Conservation (phyloP, 2,329 filamentous ascomycete species). For the Arachnopeziza araneosa region DNA sequence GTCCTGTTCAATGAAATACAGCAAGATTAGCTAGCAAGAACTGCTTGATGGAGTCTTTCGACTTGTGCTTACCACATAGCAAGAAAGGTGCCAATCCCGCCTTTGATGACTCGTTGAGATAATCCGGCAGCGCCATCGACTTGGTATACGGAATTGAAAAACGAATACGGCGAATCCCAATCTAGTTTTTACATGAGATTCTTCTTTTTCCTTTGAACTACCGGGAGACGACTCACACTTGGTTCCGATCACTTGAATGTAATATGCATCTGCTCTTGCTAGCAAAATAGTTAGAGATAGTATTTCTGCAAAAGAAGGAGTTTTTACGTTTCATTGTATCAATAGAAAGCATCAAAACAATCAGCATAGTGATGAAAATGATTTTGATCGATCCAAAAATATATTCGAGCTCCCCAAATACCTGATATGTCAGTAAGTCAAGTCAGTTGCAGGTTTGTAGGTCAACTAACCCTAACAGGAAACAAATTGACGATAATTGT, state of each 20-base stretch:
- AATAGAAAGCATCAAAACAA: slow-evolving; percentile 35
- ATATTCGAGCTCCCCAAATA: slow-evolving; percentile 35
- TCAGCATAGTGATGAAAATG: slow-evolving; percentile 33
- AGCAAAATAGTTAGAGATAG: neutral
- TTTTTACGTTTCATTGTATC: slow-evolving; percentile 33
- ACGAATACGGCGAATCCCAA: slow-evolving; percentile 34
- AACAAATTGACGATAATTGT: slow-evolving; percentile 34
- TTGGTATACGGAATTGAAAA: slow-evolving; percentile 33
- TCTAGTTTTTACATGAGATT: slow-evolving; percentile 15
- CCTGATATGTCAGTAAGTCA: slow-evolving; percentile 3
- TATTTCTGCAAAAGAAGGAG: neutral
- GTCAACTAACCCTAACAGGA: slow-evolving; percentile 31
- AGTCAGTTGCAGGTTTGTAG: neutral
- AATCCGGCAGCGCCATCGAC: slow-evolving; percentile 30
- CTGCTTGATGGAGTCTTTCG: neutral
- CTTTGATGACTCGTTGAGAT: slow-evolving; percentile 29
- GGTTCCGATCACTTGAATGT: slow-evolving; percentile 31
- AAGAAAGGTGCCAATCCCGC: slow-evolving; percentile 33
- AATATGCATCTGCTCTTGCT: slow-evolving; percentile 35
- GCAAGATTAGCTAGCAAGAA: neutral
- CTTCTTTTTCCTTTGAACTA: neutral
- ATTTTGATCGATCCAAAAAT: slow-evolving; percentile 35
- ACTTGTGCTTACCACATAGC: slow-evolving; percentile 33
- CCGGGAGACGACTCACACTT: slow-evolving; percentile 29
- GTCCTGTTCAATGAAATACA: slow-evolving; percentile 24